phyloP scores from a whole-genome alignment of 2,329 filamentous ascomycete species.

The Immersiporthe knoxdaviesiana region DNA sequence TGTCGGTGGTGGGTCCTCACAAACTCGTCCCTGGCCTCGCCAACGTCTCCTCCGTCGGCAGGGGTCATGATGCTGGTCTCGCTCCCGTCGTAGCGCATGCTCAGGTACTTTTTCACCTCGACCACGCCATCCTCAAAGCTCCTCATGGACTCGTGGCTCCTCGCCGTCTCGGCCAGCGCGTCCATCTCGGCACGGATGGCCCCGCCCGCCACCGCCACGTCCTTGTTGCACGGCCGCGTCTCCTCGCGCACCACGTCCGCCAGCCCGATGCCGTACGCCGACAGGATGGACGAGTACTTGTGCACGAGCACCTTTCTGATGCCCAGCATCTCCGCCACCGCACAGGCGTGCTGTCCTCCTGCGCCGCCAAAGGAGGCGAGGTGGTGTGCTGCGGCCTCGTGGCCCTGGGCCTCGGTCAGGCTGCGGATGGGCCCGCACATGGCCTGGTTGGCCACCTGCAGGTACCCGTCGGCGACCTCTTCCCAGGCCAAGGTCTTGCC shows the following conservation, averaged over 20 bases:
- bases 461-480: conserved; percentile 22
- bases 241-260: conserved; percentile 25
- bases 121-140: conserved; percentile 3
- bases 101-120: conserved; percentile 25
- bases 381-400: conserved; percentile 60
- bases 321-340: conserved; percentile 12
- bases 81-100: conserved; percentile 42
- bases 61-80: conserved; percentile 41
- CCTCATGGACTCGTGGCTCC: conserved; percentile 4
- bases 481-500: conserved; percentile 5
- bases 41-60: background rate
- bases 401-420: conserved; percentile 17
- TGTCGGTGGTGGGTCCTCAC: conserved; percentile 15
- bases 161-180: conserved; percentile 23
- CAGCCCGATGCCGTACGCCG: conserved; percentile 24
- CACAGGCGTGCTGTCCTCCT: conserved; percentile 23
- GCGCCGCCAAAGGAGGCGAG: conserved; percentile 54
- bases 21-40: conserved; percentile 19
- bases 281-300: conserved; percentile 23
- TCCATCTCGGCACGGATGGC: background rate
- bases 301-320: conserved; percentile 19
- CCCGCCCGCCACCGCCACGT: conserved; percentile 41
- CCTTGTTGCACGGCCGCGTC: conserved; percentile 37
- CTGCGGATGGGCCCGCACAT: conserved; percentile 23
- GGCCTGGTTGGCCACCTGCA: conserved; percentile 20